Evolutionary conservation across 2,329 filamentous ascomycete species (phyloP).

Genomic region (Fusarium sp.): DNA sequence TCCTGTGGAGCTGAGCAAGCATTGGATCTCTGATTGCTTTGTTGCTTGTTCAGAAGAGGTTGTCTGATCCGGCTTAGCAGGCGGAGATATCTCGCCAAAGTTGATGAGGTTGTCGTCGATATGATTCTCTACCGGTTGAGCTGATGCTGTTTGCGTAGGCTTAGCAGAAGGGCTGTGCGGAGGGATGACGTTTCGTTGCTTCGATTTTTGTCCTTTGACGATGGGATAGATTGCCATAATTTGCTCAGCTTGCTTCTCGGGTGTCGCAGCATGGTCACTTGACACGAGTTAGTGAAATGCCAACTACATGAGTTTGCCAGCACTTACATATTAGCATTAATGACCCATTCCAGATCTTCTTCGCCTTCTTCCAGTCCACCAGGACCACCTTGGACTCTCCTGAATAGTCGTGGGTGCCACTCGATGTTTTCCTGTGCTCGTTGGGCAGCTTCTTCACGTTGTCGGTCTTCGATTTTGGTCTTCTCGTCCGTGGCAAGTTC

Average conservation of each 20-base stretch:
- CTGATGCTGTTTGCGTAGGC: constrained; percentile 8
- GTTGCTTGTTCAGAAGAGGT: background rate
- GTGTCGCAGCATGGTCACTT: constrained; percentile 57
- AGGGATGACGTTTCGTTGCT: constrained; percentile 65
- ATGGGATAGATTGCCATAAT: constrained; percentile 89
- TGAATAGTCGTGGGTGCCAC: constrained; percentile 90
- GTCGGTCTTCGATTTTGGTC: constrained; percentile 92
- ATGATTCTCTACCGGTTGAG: constrained; percentile 33
- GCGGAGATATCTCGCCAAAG: constrained; percentile 54
- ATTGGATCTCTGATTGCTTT: constrained; percentile 52
- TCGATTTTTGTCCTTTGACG: constrained; percentile 75
- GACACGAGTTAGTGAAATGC: constrained; percentile 17
- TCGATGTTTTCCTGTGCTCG: constrained; percentile 81
- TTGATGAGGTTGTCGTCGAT: constrained; percentile 62
- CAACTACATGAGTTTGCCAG: background rate
- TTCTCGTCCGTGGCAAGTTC: constrained; percentile 93
- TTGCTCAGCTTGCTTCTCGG: constrained; percentile 79
- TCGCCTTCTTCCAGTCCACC: constrained; percentile 81
- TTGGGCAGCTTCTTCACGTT: constrained; percentile 86
- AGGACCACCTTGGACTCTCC: constrained; percentile 74
- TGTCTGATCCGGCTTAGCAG: background rate
- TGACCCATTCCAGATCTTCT: constrained; percentile 94
- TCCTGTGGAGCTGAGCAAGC: constrained; percentile 58
- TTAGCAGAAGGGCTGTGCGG: constrained; percentile 45
- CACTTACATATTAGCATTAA: constrained; percentile 84